These are phyloP conservation scores for Penicillium flavigenum DNA, from an alignment of 495 filamentous ascomycete genomes.

Conservation along the genomic window DNA sequence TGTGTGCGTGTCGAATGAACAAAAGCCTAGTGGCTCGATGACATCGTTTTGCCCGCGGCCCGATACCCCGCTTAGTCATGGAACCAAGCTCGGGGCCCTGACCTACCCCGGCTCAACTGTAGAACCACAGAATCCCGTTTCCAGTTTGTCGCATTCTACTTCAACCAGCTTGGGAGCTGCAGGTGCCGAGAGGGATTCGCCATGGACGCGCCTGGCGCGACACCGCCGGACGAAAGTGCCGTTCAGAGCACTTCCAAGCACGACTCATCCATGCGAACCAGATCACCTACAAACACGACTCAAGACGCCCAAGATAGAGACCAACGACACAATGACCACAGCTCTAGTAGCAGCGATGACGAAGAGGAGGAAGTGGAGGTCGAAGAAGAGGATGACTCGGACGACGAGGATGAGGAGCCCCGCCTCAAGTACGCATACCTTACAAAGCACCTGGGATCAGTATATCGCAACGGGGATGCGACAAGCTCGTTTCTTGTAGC, in stretches of 20 bases:
- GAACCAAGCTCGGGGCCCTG: constrained; percentile 14
- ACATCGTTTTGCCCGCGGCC: constrained; percentile 17
- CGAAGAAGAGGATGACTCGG: constrained; percentile 60
- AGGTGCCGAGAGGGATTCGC: constrained; percentile 36
- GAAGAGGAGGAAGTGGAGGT: constrained; percentile 39
- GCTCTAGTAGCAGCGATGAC: constrained; percentile 26
- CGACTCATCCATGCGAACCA: constrained; percentile 25
- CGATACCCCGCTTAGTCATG: constrained; percentile 30
- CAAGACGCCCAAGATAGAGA: constrained; percentile 24
- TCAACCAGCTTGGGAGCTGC: constrained; percentile 25
- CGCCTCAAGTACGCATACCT: constrained; percentile 87
- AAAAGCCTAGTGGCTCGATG: constrained; percentile 8
- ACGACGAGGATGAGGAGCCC: constrained; percentile 94
- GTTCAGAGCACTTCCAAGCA: constrained; percentile 21
- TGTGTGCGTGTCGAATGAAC: constrained; percentile 1
- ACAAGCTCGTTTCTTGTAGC: constrained; percentile 86
- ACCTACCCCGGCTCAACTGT: constrained; percentile 27
- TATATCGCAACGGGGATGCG: constrained; percentile 93
- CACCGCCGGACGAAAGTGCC: constrained; percentile 29
- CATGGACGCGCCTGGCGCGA: constrained; percentile 50
- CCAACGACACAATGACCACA: constrained; percentile 21
- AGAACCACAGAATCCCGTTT: constrained; percentile 18
- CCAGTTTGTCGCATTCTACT: constrained; percentile 25
- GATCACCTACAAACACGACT: constrained; percentile 22
- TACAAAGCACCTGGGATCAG: constrained; percentile 71